A percentile compares a stretch with the other conserved stretches of the same genome.
phyloP scores from a whole-genome alignment of 257 asterid genomes.

The Voacanga thouarsii region DNA sequence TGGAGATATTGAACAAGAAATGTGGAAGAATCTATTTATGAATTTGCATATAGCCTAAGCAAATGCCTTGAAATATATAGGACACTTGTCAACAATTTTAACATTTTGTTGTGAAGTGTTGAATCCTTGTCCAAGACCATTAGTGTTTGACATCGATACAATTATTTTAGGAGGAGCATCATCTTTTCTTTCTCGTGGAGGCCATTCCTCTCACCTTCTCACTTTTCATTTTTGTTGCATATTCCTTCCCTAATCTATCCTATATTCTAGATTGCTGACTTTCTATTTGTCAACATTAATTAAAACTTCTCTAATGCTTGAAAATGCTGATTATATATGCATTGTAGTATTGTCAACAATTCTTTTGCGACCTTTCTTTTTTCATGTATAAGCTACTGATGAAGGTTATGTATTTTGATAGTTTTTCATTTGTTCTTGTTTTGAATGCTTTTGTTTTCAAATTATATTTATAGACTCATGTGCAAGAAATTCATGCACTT shows the following conservation, averaged over 20 bases:
- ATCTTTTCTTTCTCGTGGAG: not conserved
- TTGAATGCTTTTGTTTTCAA: conserved; percentile 9
- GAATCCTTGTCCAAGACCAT: too few relatives aligned
- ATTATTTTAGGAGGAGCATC: not conserved
- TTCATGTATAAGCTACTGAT: too few relatives aligned
- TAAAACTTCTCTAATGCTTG: not conserved
- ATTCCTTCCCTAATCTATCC: not conserved
- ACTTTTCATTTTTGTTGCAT: not conserved
- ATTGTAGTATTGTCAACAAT: not conserved
- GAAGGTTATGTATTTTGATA: not conserved
- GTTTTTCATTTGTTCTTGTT: not conserved
- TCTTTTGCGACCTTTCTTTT: not conserved
- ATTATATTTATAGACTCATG: conserved; percentile 55
- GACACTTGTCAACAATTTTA: too few relatives aligned
- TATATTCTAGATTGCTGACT: not conserved
- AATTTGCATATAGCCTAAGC: too few relatives aligned
- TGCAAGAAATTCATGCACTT: conserved; percentile 94
- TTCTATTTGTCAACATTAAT: not conserved
- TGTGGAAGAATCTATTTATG: too few relatives aligned
- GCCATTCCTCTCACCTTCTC: too few relatives aligned
- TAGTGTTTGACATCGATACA: not conserved
- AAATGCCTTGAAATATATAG: too few relatives aligned
- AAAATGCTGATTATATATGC: not conserved
- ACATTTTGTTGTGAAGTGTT: too few relatives aligned
- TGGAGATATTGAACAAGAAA: too few relatives aligned